phyloP scores from a whole-genome alignment of 164 flowering plant genomes.

The Umbilicus rupestris region DNA sequence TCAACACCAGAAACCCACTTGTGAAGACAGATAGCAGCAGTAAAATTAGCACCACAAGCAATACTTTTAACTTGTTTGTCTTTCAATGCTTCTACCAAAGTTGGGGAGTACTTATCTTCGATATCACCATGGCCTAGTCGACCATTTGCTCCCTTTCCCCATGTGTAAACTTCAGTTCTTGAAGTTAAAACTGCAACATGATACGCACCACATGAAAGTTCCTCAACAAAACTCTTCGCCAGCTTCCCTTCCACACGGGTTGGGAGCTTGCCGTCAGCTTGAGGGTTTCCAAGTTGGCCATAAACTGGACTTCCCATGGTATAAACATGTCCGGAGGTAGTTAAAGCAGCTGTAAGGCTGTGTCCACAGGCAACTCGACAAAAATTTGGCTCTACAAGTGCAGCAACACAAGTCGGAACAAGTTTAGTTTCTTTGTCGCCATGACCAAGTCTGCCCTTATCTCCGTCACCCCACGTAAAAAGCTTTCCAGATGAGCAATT shows the following conservation, averaged over 20 bases:
- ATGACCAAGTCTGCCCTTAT: conserved; percentile 92
- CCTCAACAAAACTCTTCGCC: conserved; percentile 77
- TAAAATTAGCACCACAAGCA: conserved; percentile 92
- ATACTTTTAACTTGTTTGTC: conserved; percentile 96
- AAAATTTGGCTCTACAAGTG: conserved; percentile 89
- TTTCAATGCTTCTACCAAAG: conserved; percentile 80
- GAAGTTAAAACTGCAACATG: conserved; percentile 94
- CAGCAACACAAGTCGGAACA: conserved; percentile 96
- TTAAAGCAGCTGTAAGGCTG: conserved; percentile 88
- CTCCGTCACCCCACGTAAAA: conserved; percentile 99
- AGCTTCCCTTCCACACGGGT: conserved; percentile 86
- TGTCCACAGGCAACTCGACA: conserved; percentile 94
- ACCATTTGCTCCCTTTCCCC: conserved; percentile 99
- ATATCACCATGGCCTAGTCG: conserved; percentile 88
- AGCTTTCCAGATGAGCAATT: conserved; percentile 91
- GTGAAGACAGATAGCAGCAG: conserved; percentile 90
- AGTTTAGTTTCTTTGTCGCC: conserved; percentile 87
- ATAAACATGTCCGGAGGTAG: conserved; percentile 91
- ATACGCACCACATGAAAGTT: conserved; percentile 95
- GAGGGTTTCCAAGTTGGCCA: conserved; percentile 95
- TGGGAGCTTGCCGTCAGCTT: conserved; percentile 89
- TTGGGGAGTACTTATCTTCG: conserved; percentile 72
- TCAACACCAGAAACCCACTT: conserved; percentile 94
- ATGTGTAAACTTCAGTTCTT: conserved; percentile 93
- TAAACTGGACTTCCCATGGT: conserved; percentile 92